Evolutionary conservation across 192 early-diverging fungal genomes (phyloP).

Genomic region (Piromyces sp.): DNA sequence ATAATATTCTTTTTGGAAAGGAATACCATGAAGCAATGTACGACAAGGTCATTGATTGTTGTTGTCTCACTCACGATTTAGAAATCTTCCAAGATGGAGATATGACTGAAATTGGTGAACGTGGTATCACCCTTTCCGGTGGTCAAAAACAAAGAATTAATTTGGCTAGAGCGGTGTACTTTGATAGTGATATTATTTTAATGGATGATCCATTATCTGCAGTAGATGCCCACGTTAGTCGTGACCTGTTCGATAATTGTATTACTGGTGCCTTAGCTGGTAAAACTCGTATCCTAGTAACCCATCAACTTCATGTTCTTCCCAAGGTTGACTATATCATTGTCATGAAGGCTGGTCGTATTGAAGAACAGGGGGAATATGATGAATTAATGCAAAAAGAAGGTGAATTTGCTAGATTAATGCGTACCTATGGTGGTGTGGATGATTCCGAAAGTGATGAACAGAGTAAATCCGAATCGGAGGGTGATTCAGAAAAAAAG

Average conservation of each 20-base stretch:
- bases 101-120: too few species aligned
- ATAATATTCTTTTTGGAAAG: conserved; percentile 54
- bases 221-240: conserved; percentile 43
- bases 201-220: conserved; percentile 61
- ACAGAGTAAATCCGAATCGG: too few species aligned
- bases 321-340: conserved; percentile 19
- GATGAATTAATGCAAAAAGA: conserved; percentile 33
- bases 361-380: conserved; percentile 48
- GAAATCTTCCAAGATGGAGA: conserved; percentile 17
- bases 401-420: conserved; percentile 4
- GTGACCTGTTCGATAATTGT: conserved; percentile 33
- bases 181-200: conserved; percentile 40
- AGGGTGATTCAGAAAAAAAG: conserved; percentile 1
- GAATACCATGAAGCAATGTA: conserved; percentile 30
- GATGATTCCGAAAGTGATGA: conserved; percentile 5
- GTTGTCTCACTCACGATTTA: conserved; percentile 32
- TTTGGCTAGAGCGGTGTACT: conserved; percentile 45
- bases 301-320: conserved; percentile 21
- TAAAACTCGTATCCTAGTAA: conserved; percentile 12
- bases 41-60: conserved; percentile 29
- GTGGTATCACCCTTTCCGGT: too few species aligned
- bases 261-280: background rate
- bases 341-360: conserved; percentile 20
- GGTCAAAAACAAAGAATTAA: too few species aligned
- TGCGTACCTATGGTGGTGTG: too few species aligned